Percentiles rank a stretch among this genome's conserved stretches.
phyloP scores from a whole-genome alignment of 2,329 filamentous ascomycete species.

The Cordyceps cicadae region DNA sequence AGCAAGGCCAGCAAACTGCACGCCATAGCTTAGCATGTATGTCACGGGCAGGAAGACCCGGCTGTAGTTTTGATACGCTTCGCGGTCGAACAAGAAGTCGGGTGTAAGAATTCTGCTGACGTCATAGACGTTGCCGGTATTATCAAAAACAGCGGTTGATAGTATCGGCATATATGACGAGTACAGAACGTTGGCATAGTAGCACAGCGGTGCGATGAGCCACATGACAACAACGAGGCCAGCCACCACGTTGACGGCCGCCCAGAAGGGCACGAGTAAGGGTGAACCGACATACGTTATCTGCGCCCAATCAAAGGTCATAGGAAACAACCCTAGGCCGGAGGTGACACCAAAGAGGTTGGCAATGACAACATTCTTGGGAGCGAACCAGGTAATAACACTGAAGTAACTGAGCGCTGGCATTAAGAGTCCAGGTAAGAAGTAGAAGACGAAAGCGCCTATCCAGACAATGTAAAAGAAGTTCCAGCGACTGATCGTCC shows the following conservation, averaged over 20 bases:
- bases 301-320: slow-evolving; percentile 90
- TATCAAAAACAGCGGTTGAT: slow-evolving; percentile 78
- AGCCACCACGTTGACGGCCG: slow-evolving; percentile 74
- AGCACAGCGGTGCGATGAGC: slow-evolving; percentile 70
- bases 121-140: slow-evolving; percentile 70
- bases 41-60: slow-evolving; percentile 80
- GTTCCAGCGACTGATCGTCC: slow-evolving; percentile 72
- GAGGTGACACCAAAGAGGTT: slow-evolving; percentile 84
- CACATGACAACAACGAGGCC: slow-evolving; percentile 78
- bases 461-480: slow-evolving; percentile 73
- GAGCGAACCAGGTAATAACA: slow-evolving; percentile 80
- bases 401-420: slow-evolving; percentile 84
- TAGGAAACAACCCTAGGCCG: slow-evolving; percentile 71
- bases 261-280: slow-evolving; percentile 77
- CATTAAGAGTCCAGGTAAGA: slow-evolving; percentile 73
- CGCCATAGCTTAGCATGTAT: slow-evolving; percentile 76
- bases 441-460: slow-evolving; percentile 71
- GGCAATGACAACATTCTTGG: slow-evolving; percentile 75
- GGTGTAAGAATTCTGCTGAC: slow-evolving; percentile 70
- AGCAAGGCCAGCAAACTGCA: slow-evolving; percentile 77
- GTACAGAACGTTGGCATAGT: slow-evolving; percentile 72
- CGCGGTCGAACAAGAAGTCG: slow-evolving; percentile 69
- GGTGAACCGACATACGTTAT: slow-evolving; percentile 83
- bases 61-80: slow-evolving; percentile 73
- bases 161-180: slow-evolving; percentile 82